Evolutionary conservation across 345 rosid genomes (phyloP).

Genomic region (Turnera subulata): DNA sequence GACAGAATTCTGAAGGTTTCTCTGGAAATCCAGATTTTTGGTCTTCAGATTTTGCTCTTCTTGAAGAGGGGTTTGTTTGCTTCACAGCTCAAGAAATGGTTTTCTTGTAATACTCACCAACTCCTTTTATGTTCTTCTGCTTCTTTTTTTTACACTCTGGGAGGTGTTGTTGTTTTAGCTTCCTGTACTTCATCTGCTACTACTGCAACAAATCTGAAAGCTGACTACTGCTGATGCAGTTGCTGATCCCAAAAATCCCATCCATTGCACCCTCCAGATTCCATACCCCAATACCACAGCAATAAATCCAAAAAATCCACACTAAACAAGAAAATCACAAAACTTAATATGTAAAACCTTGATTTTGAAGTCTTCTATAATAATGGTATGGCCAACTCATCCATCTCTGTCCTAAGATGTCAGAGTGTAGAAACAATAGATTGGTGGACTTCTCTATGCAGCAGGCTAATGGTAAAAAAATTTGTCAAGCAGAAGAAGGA

Average conservation of each 20-base stretch:
- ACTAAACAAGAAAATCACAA: conserved; percentile 1
- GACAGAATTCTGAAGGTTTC: conserved; percentile 16
- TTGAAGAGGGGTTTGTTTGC: not conserved
- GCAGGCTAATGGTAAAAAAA: not conserved
- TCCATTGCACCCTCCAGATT: conserved; percentile 44
- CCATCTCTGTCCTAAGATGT: conserved; percentile 15
- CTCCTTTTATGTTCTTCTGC: no score
- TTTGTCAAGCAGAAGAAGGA: conserved; percentile 4
- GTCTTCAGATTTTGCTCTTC: conserved; percentile 9
- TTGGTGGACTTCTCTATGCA: conserved; percentile 13
- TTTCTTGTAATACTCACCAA: no score
- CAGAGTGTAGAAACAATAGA: conserved; percentile 11
- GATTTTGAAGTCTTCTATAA: not conserved
- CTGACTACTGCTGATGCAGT: conserved; percentile 30
- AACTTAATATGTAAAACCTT: conserved; percentile 13
- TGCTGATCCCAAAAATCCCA: conserved; percentile 47
- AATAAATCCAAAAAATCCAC: conserved; percentile 20
- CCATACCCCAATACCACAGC: conserved; percentile 32
- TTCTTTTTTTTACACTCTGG: not conserved
- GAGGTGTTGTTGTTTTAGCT: conserved; percentile 26
- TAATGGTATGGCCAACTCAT: conserved; percentile 4
- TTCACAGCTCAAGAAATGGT: not conserved
- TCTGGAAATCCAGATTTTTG: conserved; percentile 40
- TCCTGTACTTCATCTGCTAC: conserved; percentile 33
- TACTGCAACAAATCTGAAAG: conserved; percentile 29